Conservation (phyloP, 1,139 yeast genomes). For the Saccharomyces pastorianus region DNA sequence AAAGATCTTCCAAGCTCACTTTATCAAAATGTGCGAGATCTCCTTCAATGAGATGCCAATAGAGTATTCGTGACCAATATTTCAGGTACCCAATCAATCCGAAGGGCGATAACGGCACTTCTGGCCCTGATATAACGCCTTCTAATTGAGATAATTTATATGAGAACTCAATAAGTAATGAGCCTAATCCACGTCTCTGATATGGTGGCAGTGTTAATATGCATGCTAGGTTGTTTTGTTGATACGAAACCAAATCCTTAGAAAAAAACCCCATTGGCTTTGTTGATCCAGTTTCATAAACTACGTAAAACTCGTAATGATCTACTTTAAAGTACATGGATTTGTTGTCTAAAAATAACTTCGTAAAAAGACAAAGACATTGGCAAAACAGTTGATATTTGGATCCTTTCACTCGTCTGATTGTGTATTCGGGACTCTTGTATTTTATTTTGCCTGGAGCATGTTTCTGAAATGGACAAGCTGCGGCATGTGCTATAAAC, state of each 20-base stretch:
- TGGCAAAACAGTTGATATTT: constrained; percentile 65
- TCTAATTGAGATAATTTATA: constrained; percentile 59
- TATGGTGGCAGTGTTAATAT: constrained; percentile 87
- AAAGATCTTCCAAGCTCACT: constrained; percentile 45
- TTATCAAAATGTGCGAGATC: constrained; percentile 25
- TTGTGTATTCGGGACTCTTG: constrained; percentile 47
- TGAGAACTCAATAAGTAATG: constrained; percentile 72
- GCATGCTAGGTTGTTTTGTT: constrained; percentile 80
- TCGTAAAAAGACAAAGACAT: constrained; percentile 74
- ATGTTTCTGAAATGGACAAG: constrained; percentile 41
- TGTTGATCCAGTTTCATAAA: constrained; percentile 41
- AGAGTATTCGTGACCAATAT: constrained; percentile 64
- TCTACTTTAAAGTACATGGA: constrained; percentile 77
- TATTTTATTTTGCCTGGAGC: constrained; percentile 66
- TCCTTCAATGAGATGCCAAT: constrained; percentile 38
- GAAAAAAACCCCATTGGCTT: constrained; percentile 88
- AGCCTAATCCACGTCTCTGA: constrained; percentile 72
- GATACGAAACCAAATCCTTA: constrained; percentile 77
- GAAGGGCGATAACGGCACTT: constrained; percentile 75
- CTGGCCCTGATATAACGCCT: constrained; percentile 73
- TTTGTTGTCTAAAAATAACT: constrained; percentile 83
- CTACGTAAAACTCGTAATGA: constrained; percentile 68
- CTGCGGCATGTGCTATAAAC: constrained; percentile 37
- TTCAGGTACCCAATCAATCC: constrained; percentile 65
- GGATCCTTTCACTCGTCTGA: constrained; percentile 60